Evolutionary conservation across 257 asterid genomes (phyloP), one percentile per base, ranked within the genome.

Genomic region (Cinchona pubescens): DNA sequence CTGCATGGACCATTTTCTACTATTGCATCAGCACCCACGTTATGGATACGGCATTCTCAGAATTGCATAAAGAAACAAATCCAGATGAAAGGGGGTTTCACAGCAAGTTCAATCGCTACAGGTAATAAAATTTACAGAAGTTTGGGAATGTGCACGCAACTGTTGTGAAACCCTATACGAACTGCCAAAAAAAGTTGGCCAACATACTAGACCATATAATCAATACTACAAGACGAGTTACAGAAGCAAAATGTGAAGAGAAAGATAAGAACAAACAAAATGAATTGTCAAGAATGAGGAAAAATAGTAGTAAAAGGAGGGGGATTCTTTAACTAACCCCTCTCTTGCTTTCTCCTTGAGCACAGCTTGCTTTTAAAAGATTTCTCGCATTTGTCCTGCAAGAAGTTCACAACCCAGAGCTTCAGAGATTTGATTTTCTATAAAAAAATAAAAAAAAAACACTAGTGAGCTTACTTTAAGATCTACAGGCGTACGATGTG

Each of bases 381-480:
- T 95, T 92, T 75, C 99, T 84, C 99, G n/a, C 99, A 95, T 80
- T 95, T 95, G 85, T 95, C 99, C 99, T 92, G 90, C 72, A 37
- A 71, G 32, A 68, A 74, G 61, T 69, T 67, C 55, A 27, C 59
- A 34, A 76, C 75, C 82, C 25, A 14, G 18, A 59, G 69, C 60
- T 69, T 69, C 8, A 46, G 65, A 16, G 15, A 9, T 25, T 21
- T 49, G 21, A 75, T 23, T 10, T 16, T 48, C 60, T 30, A 64
- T 8, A 34, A 13, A 45, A 23, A 4, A 53, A 42, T 25, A 19
- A 34, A 4, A 53, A 42, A 34, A 19, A 34, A 35, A 25, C 37
- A 45, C 34, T 35, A 25, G 49, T 15, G 9, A 67, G 40, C 79
- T 79, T 60, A 90, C 99, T 98, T 92, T 95, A 73, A 92, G 98